These are phyloP conservation scores for Fabrea salina DNA, from an alignment of 169 alveolate genomes.

Conservation along the genomic window DNA sequence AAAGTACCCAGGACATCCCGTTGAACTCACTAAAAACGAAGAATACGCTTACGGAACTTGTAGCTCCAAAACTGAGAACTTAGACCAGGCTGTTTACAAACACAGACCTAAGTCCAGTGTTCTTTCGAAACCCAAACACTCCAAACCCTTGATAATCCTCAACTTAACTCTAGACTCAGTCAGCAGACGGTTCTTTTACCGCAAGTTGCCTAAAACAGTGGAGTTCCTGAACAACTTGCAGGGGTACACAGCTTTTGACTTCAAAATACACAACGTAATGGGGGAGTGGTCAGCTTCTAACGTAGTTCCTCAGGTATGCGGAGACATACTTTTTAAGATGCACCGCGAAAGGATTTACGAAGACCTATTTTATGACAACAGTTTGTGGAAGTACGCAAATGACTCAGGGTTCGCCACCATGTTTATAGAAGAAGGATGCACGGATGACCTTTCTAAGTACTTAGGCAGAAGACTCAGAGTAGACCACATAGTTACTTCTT, in stretches of 20 bases:
- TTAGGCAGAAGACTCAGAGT: constrained; percentile 10
- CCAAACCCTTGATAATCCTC: constrained; percentile 1
- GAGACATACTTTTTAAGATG: constrained; percentile 10
- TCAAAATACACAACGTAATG: constrained; percentile 30
- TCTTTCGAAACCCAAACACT: not conserved
- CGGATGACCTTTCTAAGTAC: constrained; percentile 14
- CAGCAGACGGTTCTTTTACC: not conserved
- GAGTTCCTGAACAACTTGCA: not conserved
- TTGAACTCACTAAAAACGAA: constrained; percentile 1
- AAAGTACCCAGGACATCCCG: constrained; percentile 2
- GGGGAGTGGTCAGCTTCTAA: constrained; percentile 33
- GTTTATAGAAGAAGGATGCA: constrained; percentile 28
- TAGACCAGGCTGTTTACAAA: not conserved
- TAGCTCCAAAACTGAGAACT: not conserved
- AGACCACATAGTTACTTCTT: constrained; percentile 17
- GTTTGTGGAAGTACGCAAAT: constrained; percentile 8
- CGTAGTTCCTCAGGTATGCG: constrained; percentile 19
- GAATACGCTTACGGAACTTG: constrained; percentile 28
- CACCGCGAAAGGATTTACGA: not conserved
- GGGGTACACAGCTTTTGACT: constrained; percentile 7
- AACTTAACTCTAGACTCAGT: constrained; percentile 30
- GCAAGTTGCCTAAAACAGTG: constrained; percentile 28
- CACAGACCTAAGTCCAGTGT: not conserved
- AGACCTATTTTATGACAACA: not conserved
- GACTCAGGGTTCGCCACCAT: not conserved